Base-by-base conservation (phyloP, 306 rosid species). In the Spatholobus suberectus region DNA sequence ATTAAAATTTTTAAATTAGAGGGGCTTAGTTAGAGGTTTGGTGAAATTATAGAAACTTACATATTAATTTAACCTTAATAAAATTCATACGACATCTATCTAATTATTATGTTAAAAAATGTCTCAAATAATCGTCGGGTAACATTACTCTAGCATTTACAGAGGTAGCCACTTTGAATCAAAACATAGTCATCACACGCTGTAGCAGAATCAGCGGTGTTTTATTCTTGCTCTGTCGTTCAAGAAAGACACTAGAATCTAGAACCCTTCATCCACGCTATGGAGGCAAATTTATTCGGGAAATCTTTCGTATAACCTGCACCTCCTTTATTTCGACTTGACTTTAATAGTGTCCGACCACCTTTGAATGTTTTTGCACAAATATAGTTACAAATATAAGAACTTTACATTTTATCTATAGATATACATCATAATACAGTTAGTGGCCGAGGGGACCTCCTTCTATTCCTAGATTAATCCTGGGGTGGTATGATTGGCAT, bases 291-390 rank as follows among this genome's bases (percentile, higher is more conserved):
- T 73, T 57, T 57, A 23, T 70, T 29, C n/a, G n/a, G 17, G 41
- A 49, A 27, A n/a, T 29, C 3, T 29, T 1, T 4, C 0, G 79
- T 75, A 6, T 8, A 57, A 24, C 4, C 34, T 75, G 68, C 47
- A 26, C 32, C 9, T 73, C 15, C 21, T 29, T 4, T 35, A 13
- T 35, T 47, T 72, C 40, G 12, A 54, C 49, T 18, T 17, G 0
- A 29, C 11, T 68, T 38, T 69, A 21, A 41, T 5, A 5, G 40
- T 70, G 49, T 18, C 73, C 13, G 47, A 15, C 54, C 38, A 18
- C 11, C 52, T 34, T 54, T 52, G 66, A 73, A 73, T 51, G 38
- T 49, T 32, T 49, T 11, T 51, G 77, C 65, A 54, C 78, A 74
- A 54, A 35, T 49, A 32, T 11, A 34, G 27, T 8, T 11, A 32